Evolutionary conservation across 169 alveolate genomes (phyloP), one percentile per base, ranked within the genome.

Genomic region (Plasmodium gonderi): DNA sequence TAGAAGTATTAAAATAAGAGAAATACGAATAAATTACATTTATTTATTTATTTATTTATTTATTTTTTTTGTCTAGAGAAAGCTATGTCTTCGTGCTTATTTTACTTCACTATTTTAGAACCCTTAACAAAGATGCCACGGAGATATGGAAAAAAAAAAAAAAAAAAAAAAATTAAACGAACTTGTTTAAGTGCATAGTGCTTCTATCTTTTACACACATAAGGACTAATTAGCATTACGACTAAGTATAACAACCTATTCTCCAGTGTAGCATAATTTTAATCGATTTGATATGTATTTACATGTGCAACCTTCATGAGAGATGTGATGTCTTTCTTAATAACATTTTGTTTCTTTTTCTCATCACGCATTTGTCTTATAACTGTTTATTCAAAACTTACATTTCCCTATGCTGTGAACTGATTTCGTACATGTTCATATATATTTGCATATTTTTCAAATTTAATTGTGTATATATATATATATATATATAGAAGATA

Each of bases 11-110:
- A 20, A 17, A 68, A 68, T 23, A 33, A n/a, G 49, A 1, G 45
- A 68, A 74, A 36, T 42, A 36, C 36, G 65, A 23, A 7, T 3
- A 8, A 74, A 2, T 74, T n/a, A n/a, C n/a, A n/a, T n/a, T n/a
- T n/a, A n/a, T n/a, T n/a, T n/a, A n/a, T n/a, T n/a, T n/a, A 31
- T 23, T n/a, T 20, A 9, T 77, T 77, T 26, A 26, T 42, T 77
- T 77, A 36, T 44, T 77, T 11, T 11, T 49, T 77, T 49, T 77
- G 20, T 77, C 74, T 49, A 23, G 54, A 38, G 87, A 29, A 23
- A 9, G 87, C 33, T 20, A 74, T 77, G 87, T 77, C 87, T 77
- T 77, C 87, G 26, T 20, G 14, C 12, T 54, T 54, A 45, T 36
- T 77, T 11, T 47, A 36, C 49, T 77, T 47, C 75, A 31, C 72